These are phyloP conservation scores for Mortierella claussenii DNA, from an alignment of 192 early-diverging fungal genomes.

Conservation along the genomic window DNA sequence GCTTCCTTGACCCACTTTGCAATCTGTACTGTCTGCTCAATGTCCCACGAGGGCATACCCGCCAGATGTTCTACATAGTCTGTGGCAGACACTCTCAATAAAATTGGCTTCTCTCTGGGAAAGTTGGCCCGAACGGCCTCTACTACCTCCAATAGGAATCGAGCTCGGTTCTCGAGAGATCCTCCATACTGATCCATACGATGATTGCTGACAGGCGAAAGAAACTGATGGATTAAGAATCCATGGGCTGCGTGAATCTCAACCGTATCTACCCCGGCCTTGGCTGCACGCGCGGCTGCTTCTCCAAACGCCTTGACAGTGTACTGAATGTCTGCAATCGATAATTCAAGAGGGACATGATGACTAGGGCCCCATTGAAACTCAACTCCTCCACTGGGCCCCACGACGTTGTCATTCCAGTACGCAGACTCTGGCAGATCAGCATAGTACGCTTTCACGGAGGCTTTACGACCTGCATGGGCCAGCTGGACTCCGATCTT, in stretches of 20 bases:
- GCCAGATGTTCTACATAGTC: slow-evolving; percentile 70
- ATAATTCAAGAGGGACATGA: slow-evolving; percentile 65
- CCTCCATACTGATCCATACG: slow-evolving; percentile 94
- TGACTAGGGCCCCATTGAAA: slow-evolving; percentile 51
- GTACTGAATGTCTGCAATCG: slow-evolving; percentile 70
- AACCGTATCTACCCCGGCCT: slow-evolving; percentile 87
- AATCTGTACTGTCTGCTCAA: slow-evolving; percentile 77
- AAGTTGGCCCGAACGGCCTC: slow-evolving; percentile 79
- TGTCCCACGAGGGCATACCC: slow-evolving; percentile 69
- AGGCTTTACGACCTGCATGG: slow-evolving; percentile 83
- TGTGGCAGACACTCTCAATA: slow-evolving; percentile 78
- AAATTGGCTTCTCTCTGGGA: slow-evolving; percentile 73
- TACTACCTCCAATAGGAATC: too few relatives aligned
- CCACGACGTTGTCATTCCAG: slow-evolving; percentile 77
- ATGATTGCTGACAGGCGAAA: slow-evolving; percentile 82
- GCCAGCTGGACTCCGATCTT: slow-evolving; percentile 79
- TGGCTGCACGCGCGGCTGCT: slow-evolving; percentile 74
- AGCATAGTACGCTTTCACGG: slow-evolving; percentile 15
- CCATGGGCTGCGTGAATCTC: slow-evolving; percentile 94
- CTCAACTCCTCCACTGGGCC: slow-evolving; percentile 51
- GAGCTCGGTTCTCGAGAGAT: too few relatives aligned
- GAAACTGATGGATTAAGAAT: slow-evolving; percentile 83
- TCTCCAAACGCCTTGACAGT: slow-evolving; percentile 71
- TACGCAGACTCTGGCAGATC: slow-evolving; percentile 49
- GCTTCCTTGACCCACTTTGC: slow-evolving; percentile 62